phyloP scores from a whole-genome alignment of 352 stramenopile species.

The Elongisporangium undulatum region DNA sequence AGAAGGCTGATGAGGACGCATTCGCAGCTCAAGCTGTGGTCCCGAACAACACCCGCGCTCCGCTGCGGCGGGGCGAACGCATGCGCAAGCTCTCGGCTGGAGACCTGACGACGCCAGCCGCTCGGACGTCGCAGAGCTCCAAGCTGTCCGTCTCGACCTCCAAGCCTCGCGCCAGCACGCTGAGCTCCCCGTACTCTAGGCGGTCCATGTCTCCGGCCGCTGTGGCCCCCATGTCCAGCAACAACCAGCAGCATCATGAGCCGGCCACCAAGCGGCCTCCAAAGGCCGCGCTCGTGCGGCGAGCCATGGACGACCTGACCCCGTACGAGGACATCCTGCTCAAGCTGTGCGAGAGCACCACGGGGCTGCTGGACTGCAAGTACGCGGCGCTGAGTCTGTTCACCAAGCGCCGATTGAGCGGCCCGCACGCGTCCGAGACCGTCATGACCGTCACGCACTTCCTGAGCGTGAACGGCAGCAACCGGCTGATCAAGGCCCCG shows the following conservation, averaged over 20 bases:
- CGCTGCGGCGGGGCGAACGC: neutral
- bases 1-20: neutral
- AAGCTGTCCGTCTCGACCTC: neutral
- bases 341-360: slow-evolving; percentile 47
- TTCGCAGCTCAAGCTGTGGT: slow-evolving; percentile 4
- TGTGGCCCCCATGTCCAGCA: neutral
- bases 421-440: slow-evolving; percentile 13
- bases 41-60: slow-evolving; percentile 6
- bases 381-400: slow-evolving; percentile 65
- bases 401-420: slow-evolving; percentile 7
- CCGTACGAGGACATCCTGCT: slow-evolving; percentile 52
- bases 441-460: slow-evolving; percentile 21
- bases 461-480: slow-evolving; percentile 36
- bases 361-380: slow-evolving; percentile 28
- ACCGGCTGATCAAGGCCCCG: slow-evolving; percentile 53
- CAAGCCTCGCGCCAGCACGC: neutral
- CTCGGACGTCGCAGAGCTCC: neutral
- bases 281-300: slow-evolving; percentile 10
- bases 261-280: slow-evolving; percentile 1
- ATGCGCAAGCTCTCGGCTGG: neutral
- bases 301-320: slow-evolving; percentile 24
- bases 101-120: neutral
- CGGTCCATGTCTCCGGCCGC: neutral
- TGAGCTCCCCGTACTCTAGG: neutral
- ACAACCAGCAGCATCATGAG: slow-evolving; percentile 24